Base-by-base conservation (phyloP, 1,139 yeast species). In the Diutina sp. region DNA sequence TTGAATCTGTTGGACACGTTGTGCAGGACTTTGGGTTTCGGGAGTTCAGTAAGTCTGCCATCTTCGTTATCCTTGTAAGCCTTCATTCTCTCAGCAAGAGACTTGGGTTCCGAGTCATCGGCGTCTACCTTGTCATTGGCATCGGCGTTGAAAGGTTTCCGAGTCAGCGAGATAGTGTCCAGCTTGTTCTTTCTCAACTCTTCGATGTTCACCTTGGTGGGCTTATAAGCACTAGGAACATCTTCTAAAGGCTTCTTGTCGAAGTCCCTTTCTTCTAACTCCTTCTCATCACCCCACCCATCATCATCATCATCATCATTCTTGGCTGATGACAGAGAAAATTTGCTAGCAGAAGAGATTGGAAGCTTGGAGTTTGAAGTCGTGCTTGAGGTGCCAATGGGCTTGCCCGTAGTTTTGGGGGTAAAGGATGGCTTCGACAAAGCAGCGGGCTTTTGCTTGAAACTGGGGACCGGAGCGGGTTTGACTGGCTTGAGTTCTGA, bases 191-290 rank as follows among this genome's bases (percentile, higher is more conserved):
- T 72, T 64, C 80, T 71, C 65, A 76, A 73, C 57, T 70, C 73
- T 14, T 65, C 71, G 60, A 76, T 76, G 59, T 76, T 65, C 45
- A 76, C 80, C 62, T 75, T 76, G 35, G 87, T 80, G 48, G 95
- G 90, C 64, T 79, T 79, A 68, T 86, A 86, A n/a, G 90, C 83
- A 12, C 88, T 75, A 38, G 86, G 83, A 29, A 82, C 72, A 56
- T 71, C 65, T 74, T 78, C 83, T 63, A 87, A 72, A 41, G 93
- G 93, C 56, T 80, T 74, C 62, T 81, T 69, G 8, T 74, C 66
- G 61, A 87, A 83, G 65, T 87, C 93, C 65, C 93, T 79, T 63
- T 83, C 91, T 66, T 84, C 79, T 55, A 85, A 76, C 66, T 84
- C 95, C 58, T 77, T 74, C 63, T 78, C 82, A 54, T 74, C 79